Base-by-base conservation (phyloP, 169 alveolate genomes). In the Amoebophrya sp. region DNA sequence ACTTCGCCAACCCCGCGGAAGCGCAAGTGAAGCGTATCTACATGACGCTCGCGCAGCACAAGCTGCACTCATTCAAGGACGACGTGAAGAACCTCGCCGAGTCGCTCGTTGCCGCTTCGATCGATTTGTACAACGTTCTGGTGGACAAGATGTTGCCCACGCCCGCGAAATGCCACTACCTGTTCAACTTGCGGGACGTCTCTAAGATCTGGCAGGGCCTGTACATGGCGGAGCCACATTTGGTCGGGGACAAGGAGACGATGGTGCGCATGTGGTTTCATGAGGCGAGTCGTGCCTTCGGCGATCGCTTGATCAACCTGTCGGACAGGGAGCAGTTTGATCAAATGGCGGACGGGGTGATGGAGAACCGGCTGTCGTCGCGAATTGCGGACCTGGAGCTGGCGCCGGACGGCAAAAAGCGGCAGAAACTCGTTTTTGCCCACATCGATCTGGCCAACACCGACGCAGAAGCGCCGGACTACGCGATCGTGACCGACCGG, bases 151-250 rank as follows among this genome's bases (percentile, higher is more conserved):
- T 97, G 96, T 93, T 96, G 88, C 98, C 99, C 39, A 96, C 98
- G 48, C 98, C 99, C 34, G 95, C 96, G 20, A 97, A 96, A 92
- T 97, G 98, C 89, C 99, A 97, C 92, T 97, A 97, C 93, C 97
- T 96, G 70, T 97, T 97, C 95, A 97, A 96, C 93, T 94, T 97
- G 97, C 95, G 99, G 92, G 99, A 97, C 94, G 96, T 97, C 40
- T 95, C 98, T 48, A 95, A 96, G 92, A 98, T 97, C 41, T 96
- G 97, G 91, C 96, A 97, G 92, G 99, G 99, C 31, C 93, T 97
- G 18, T 96, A 96, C 90, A 93, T 94, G 93, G 97, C 97, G 42
- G 97, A 96, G 34, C 95, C 95, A 90, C 94, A 94, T 70, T 93
- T 94, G 93, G 95, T 96, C 91, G 98, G 96, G 90, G 96, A 95